Conservation (phyloP, 768 basidiomycete genomes). For the Collybiopsis luxurians region DNA sequence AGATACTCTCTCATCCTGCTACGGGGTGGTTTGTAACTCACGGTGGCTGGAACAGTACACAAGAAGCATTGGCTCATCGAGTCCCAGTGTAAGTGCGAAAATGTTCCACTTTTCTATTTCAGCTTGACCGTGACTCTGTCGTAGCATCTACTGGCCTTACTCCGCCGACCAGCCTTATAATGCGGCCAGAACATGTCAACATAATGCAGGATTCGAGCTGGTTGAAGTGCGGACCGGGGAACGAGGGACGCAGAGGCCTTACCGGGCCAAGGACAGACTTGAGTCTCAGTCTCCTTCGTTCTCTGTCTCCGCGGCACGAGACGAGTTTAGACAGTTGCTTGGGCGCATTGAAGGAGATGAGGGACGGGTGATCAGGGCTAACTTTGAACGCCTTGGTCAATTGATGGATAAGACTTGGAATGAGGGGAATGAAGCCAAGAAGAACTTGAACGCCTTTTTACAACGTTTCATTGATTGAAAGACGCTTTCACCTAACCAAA, state of each 20-base stretch:
- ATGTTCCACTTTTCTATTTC: not conserved
- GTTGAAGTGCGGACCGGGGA: slow-evolving; percentile 3
- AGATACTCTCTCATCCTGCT: not conserved
- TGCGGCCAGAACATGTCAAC: not conserved
- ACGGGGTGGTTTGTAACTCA: not conserved
- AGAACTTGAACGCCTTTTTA: not conserved
- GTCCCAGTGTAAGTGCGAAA: not conserved
- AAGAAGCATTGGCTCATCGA: not conserved
- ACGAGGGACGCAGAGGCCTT: not conserved
- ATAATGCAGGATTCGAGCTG: not conserved
- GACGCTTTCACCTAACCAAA: too few species aligned
- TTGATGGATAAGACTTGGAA: not conserved
- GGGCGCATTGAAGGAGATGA: not conserved
- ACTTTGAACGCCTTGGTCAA: not conserved
- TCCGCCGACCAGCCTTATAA: slow-evolving; percentile 1
- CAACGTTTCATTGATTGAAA: not conserved
- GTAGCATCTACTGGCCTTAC: not conserved
- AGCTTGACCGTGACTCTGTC: not conserved
- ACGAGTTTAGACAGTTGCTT: not conserved
- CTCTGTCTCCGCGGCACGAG: not conserved
- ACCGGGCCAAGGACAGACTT: not conserved
- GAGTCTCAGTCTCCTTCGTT: not conserved
- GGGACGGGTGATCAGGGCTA: not conserved
- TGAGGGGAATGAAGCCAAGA: not conserved
- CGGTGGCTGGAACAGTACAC: not conserved